Percentiles rank a stretch among this genome's conserved stretches.
Conservation (phyloP, 805 yeast genomes). For the Isabelozyma rhagii region DNA sequence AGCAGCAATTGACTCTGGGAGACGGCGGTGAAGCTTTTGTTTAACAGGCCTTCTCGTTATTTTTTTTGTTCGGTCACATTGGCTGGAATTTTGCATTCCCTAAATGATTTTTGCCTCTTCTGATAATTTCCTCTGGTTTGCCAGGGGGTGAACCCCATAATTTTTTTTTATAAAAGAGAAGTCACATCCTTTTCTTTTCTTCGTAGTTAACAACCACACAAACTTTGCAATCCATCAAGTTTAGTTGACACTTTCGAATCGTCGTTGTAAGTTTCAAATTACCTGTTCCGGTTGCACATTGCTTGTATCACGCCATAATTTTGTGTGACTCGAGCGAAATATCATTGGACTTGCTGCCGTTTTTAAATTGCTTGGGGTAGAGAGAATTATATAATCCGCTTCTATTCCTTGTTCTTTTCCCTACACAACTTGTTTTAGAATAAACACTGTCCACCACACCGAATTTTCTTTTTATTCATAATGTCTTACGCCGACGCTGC, state of each 20-base stretch:
- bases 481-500: slow-evolving; percentile 39
- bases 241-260: too few relatives aligned
- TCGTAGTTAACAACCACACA: too few relatives aligned
- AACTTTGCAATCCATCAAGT: too few relatives aligned
- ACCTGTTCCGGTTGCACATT: not conserved
- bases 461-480: not conserved
- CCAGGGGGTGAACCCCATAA: not conserved
- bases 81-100: not conserved
- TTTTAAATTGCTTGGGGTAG: not conserved
- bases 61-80: not conserved
- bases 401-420: not conserved
- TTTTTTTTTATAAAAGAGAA: too few relatives aligned
- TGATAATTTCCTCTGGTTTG: not conserved
- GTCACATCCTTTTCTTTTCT: not conserved
- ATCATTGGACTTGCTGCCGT: not conserved
- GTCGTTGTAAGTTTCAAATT: too few relatives aligned
- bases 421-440: not conserved
- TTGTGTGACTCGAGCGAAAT: not conserved
- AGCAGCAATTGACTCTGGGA: too few relatives aligned
- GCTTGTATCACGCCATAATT: not conserved
- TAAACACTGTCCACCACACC: too few relatives aligned
- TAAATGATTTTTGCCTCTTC: not conserved
- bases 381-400: not conserved
- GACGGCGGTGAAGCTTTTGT: not conserved
- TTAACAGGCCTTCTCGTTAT: not conserved